Evolutionary conservation across 768 basidiomycete genomes (phyloP), one percentile per base, ranked within the genome.

Genomic region (Hortiboletus campestris): DNA sequence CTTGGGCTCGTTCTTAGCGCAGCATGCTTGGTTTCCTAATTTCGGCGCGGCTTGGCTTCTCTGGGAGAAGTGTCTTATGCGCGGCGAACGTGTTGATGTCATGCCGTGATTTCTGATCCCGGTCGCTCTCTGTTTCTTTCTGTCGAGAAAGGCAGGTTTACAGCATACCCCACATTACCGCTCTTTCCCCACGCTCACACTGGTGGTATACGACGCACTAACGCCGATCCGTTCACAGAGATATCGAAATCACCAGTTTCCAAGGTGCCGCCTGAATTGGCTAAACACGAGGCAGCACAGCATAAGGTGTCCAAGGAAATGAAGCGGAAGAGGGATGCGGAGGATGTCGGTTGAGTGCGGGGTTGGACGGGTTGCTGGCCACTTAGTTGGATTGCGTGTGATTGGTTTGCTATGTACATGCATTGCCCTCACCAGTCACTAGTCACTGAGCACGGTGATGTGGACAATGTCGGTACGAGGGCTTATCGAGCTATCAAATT

Each of bases 181-280:
- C 57, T 36, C 46, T 58, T 51, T 58, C 47, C 58, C 63, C 53
- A 32, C 62, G 54, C 39, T 39, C n/a, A n/a, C 36, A 29, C 22
- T 16, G 16, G 29, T 22, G 13, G 10, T 16, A 44, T 6, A 41
- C 25, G 14, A 48, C 57, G 58, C 44, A 52, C 62, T 72, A 51
- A 72, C 55, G 22, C 53, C 57, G 31, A 17, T 13, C 4, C 16
- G 17, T 46, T 19, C 20, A 48, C 71, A 91, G 94, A 98, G 75
- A 94, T 96, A 62, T 86, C 87, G 17, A 98, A 98, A 80, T 92
- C 89, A 60, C 94, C 94, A 0, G 88, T 94, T 59, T 92, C 89
- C 12, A 94, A 94, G 69, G 88, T 97, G 52, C 82, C 95, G 9
- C 71, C 80, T 7, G 95, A 98, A 67, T 77, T 98, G 53, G 93